Evolutionary conservation across 108 stramenopile genomes (phyloP), one percentile per base, ranked within the genome.

Genomic region (Nitzschia inconspicua): DNA sequence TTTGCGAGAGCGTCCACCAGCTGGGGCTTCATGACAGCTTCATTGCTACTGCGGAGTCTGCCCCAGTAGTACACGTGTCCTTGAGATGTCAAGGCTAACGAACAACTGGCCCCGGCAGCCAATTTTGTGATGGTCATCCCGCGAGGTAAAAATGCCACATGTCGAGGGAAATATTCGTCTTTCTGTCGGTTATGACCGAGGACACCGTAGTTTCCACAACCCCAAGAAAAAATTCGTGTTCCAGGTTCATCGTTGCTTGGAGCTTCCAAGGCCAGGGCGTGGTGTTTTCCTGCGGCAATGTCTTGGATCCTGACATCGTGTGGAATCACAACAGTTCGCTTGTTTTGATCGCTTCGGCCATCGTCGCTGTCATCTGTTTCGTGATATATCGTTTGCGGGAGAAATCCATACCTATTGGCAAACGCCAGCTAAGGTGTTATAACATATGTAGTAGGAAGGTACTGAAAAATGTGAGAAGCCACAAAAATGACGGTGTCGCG

Each of bases 61-160:
- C 90, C 94, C 68, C 76, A 83, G 70, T 91, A 95, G 62, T 95
- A 95, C 3, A 90, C 88, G 54, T 95, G 94, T 14, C 94, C 90
- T 23, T 65, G 52, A 16, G 35, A 58, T 10, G 90, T 92, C 56
- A 70, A 39, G 0, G 86, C 66, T 53, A 95, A 35, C 23, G 82
- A 71, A 66, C 90, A 90, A 36, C 73, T 66, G 1, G 86, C 51
- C 0, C 94, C 94, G 14, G 86, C 88, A 1, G 72, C 70, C 16
- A 70, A 62, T 9, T 54, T 63, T 24, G 71, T 66, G 25, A 52
- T 76, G 10, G 57, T 54, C 27, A 82, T 70, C 24, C 82, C 73
- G 0, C 78, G 55, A 10, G 75, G 82, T 13, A 84, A 78, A 16
- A 48, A 61, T 22, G 66, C 74, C 25, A 89, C 59, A n/a, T 77